Conservation (phyloP, 2,329 filamentous ascomycete genomes). For the Emmonsia crescens region DNA sequence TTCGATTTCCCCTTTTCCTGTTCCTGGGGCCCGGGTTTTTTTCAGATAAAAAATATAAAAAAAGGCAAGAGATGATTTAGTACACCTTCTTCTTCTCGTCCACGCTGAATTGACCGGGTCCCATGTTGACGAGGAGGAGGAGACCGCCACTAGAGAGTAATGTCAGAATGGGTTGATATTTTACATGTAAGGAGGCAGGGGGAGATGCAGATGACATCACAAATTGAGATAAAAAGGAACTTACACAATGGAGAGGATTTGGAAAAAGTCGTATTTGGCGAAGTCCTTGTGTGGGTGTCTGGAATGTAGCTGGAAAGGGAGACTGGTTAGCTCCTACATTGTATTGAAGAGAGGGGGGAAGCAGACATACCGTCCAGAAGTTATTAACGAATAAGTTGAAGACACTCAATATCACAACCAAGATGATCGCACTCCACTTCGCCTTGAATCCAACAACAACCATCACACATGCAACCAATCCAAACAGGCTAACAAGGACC, state of each 20-base stretch:
- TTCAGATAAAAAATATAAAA: not conserved
- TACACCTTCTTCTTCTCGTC: constrained; percentile 99
- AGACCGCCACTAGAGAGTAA: constrained; percentile 59
- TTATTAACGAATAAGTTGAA: constrained; percentile 99
- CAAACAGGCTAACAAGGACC: constrained; percentile 71
- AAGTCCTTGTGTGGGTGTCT: constrained; percentile 99
- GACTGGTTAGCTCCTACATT: constrained; percentile 6
- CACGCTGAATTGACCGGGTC: constrained; percentile 92
- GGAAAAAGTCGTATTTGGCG: constrained; percentile 99
- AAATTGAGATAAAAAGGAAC: constrained; percentile 19
- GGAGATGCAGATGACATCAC: not conserved
- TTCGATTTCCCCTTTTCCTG: not conserved
- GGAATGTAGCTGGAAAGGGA: constrained; percentile 64
- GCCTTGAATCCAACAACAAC: constrained; percentile 99
- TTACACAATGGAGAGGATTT: constrained; percentile 94
- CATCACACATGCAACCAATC: constrained; percentile 90
- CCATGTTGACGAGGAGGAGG: constrained; percentile 94
- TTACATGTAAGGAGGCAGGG: not conserved
- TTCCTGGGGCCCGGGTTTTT: not conserved
- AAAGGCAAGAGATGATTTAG: constrained; percentile 35
- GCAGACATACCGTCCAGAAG: constrained; percentile 85
- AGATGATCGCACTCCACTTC: constrained; percentile 92
- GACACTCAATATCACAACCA: constrained; percentile 88
- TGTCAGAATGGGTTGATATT: constrained; percentile 5
- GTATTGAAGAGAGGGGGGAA: not conserved